Percentiles rank a stretch among this genome's conserved stretches.
Evolutionary conservation across 805 yeast genomes (phyloP).

Genomic region (Wickerhamomyces silvicola): DNA sequence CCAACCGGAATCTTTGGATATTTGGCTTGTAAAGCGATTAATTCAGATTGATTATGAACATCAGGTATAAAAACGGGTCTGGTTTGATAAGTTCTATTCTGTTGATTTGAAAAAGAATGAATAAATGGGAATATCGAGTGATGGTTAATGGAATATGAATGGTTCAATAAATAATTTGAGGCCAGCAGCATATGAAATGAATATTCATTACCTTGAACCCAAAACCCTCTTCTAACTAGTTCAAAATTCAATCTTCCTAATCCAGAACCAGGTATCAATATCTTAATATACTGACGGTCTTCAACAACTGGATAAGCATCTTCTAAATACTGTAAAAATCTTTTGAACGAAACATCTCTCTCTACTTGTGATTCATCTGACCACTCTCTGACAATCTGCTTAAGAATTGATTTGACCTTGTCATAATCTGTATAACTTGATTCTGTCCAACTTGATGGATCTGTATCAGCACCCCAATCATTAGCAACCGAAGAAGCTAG

Average conservation of each 20-base stretch:
- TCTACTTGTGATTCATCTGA: slow-evolving; percentile 44
- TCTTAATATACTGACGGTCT: slow-evolving; percentile 31
- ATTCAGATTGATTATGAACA: slow-evolving; percentile 34
- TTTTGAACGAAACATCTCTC: slow-evolving; percentile 32
- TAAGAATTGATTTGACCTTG: slow-evolving; percentile 49
- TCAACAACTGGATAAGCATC: slow-evolving; percentile 31
- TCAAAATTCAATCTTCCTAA: slow-evolving; percentile 55
- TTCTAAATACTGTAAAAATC: slow-evolving; percentile 27
- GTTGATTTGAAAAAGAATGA: slow-evolving; percentile 43
- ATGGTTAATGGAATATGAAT: slow-evolving; percentile 31
- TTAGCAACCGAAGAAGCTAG: slow-evolving; percentile 38
- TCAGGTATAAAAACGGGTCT: slow-evolving; percentile 52
- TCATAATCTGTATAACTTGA: slow-evolving; percentile 41
- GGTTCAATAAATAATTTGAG: slow-evolving; percentile 49
- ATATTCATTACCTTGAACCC: slow-evolving; percentile 63
- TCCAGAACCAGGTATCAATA: slow-evolving; percentile 62
- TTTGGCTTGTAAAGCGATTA: slow-evolving; percentile 23
- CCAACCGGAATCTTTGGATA: slow-evolving; percentile 36
- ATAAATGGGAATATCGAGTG: slow-evolving; percentile 47
- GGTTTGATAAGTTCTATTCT: slow-evolving; percentile 38
- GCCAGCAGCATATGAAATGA: slow-evolving; percentile 58
- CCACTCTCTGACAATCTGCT: slow-evolving; percentile 62
- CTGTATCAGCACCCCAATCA: slow-evolving; percentile 42
- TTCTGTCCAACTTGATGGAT: slow-evolving; percentile 35
- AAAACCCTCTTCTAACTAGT: slow-evolving; percentile 46